Evolutionary conservation across 306 rosid genomes (phyloP).

Genomic region (Carpinus fangiana): DNA sequence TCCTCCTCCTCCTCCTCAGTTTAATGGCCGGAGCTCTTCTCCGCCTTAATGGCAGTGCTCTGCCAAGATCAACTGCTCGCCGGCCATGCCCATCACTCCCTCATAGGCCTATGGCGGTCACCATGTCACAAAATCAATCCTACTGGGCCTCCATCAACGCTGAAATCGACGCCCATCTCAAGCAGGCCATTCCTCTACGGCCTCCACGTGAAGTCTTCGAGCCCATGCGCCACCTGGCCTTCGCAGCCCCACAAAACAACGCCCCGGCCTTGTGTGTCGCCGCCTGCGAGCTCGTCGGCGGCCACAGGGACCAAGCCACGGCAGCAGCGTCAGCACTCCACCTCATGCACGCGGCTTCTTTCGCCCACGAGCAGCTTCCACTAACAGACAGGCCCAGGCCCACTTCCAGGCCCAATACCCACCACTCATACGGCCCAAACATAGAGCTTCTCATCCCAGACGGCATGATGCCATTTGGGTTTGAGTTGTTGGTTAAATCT

Average conservation of each 20-base stretch:
- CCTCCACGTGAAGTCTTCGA: constrained; percentile 55
- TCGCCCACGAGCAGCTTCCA: constrained; percentile 50
- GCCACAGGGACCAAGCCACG: constrained; percentile 45
- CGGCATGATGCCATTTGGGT: constrained; percentile 53
- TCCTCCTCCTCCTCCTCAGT: not conserved
- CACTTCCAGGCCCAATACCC: not conserved
- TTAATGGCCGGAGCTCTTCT: constrained; percentile 36
- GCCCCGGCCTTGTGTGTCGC: constrained; percentile 66
- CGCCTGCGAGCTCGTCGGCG: constrained; percentile 71
- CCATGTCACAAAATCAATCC: constrained; percentile 17
- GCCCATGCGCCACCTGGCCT: constrained; percentile 58
- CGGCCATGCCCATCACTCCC: constrained; percentile 22
- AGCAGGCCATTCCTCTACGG: constrained; percentile 42
- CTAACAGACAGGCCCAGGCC: constrained; percentile 31
- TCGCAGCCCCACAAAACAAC: constrained; percentile 46
- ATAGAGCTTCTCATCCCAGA: constrained; percentile 53
- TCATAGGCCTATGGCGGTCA: constrained; percentile 17
- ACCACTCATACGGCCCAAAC: constrained; percentile 26
- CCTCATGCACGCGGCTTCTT: constrained; percentile 34
- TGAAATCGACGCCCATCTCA: constrained; percentile 59
- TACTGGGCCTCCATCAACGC: constrained; percentile 51
- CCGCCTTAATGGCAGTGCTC: constrained; percentile 8
- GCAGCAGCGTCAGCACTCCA: constrained; percentile 67
- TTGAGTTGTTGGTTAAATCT: constrained; percentile 43
- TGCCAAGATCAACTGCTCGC: constrained; percentile 8